Base-by-base conservation (phyloP, 2,329 filamentous ascomycete species). In the Botrytis squamosa region DNA sequence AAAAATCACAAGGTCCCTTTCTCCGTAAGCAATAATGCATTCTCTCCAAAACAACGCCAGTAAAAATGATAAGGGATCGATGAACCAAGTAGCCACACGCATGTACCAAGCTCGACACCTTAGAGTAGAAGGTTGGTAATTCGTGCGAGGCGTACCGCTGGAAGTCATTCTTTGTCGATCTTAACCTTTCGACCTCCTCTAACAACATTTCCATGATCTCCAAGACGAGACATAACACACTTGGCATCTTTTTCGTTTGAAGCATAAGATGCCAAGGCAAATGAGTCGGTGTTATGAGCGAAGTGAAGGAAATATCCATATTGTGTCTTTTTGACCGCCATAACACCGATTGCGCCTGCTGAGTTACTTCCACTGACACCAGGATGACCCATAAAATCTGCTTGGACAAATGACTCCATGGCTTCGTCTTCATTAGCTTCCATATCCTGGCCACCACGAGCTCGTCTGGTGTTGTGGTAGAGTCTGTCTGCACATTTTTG, bases 301-400 rank as follows among this genome's bases (percentile, higher is more conserved):
- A 97, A 99, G 82, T 95, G 95, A 70, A 99, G 88, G 80, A 92
- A 94, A 76, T 93, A 90, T 1, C 94, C 94, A 36, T 88, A 86
- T 20, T 85, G 86, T 0, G 89, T 91, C 84, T 94, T 96, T 84
- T 98, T 98, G 79, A 98, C 92, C 0, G 91, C 90, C 85, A 99
- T 90, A 74, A 97, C 89, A 3, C 96, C 96, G 79, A 99, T 97
- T 44, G 95, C 95, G 4, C 93, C 94, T n/a, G 89, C 86, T 18
- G 93, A 95, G 72, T 91, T 89, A 78, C 94, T 96, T 79, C 91
- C 86, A 77, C 86, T 87, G 75, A 99, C 95, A 69, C 94, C 93
- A 0, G 94, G 93, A 81, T 98, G 96, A 63, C 90, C 88, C 91
- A 97, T 96, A 81, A 99, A 99, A 81, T 98, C 96, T n/a, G 91